Conservation (phyloP, 179 eudicot species). For the Amaranthus tricolor region DNA sequence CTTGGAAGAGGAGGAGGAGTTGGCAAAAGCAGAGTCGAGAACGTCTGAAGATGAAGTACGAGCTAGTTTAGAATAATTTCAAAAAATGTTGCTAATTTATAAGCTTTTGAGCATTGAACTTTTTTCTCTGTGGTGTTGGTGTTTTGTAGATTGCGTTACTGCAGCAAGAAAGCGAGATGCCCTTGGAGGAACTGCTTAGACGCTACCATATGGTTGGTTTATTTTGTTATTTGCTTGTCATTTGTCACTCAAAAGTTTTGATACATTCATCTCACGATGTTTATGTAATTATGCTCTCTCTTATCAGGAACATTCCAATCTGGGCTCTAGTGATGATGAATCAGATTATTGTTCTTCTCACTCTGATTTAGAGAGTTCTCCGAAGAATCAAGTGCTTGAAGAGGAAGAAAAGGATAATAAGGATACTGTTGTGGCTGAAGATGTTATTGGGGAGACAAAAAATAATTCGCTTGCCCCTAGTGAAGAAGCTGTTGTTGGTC, state of each 20-base stretch:
- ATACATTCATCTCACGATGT: conserved; percentile 17
- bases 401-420: conserved; percentile 29
- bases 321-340: conserved; percentile 43
- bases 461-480: conserved; percentile 26
- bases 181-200: conserved; percentile 85
- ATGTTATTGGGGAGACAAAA: conserved; percentile 33
- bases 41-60: conserved; percentile 70
- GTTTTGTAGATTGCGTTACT: conserved; percentile 72
- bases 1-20: conserved; percentile 80
- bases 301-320: conserved; percentile 40
- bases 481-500: conserved; percentile 42
- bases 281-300: conserved; percentile 10
- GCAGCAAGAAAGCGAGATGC: conserved; percentile 92
- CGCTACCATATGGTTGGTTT: conserved; percentile 77
- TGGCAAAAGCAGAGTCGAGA: conserved; percentile 62
- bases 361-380: conserved; percentile 48
- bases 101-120: background rate
- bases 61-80: background rate
- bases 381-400: conserved; percentile 32
- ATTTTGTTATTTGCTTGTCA: conserved; percentile 10
- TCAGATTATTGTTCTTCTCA: conserved; percentile 49
- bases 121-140: conserved; percentile 9
- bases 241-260: conserved; percentile 12
- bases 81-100: background rate
- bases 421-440: conserved; percentile 32